A percentile compares a stretch with the other conserved stretches of the same genome.
Conservation (phyloP, 805 yeast species). For the Starmerella gropengiesseri region DNA sequence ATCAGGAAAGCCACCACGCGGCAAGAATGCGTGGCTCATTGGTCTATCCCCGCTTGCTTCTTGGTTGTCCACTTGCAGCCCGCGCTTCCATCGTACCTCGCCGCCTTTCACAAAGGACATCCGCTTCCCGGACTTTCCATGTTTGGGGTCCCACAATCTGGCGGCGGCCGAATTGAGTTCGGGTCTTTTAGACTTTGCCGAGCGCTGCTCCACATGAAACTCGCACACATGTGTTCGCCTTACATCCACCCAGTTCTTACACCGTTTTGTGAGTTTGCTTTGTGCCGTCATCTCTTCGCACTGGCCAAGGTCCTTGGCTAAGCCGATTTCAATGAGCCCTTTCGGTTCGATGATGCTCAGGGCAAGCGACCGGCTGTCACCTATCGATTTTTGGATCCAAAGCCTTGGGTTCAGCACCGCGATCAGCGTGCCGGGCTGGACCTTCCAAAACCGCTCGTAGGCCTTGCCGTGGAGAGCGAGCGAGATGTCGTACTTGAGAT, state of each 20-base stretch:
- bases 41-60: slow-evolving; percentile 13
- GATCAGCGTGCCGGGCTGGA: slow-evolving; percentile 62
- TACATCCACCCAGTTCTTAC: slow-evolving; percentile 52
- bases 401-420: slow-evolving; percentile 67
- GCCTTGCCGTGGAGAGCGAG: slow-evolving; percentile 57
- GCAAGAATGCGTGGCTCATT: slow-evolving; percentile 32
- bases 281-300: slow-evolving; percentile 42
- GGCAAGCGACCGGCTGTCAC: slow-evolving; percentile 32
- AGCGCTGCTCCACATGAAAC: slow-evolving; percentile 52
- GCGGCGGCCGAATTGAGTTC: slow-evolving; percentile 56
- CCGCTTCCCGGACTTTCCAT: slow-evolving; percentile 28
- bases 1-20: slow-evolving; percentile 19
- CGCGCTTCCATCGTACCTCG: slow-evolving; percentile 25
- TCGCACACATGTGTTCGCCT: slow-evolving; percentile 50
- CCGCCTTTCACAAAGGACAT: slow-evolving; percentile 34
- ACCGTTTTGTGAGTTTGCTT: slow-evolving; percentile 33
- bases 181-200: slow-evolving; percentile 50
- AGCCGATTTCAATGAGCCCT: slow-evolving; percentile 63
- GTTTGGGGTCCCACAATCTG: slow-evolving; percentile 45
- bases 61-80: slow-evolving; percentile 26
- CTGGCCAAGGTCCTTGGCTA: slow-evolving; percentile 51
- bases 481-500: slow-evolving; percentile 50
- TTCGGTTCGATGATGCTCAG: slow-evolving; percentile 43
- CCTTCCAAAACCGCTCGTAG: slow-evolving; percentile 59
- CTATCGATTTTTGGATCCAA: slow-evolving; percentile 23